A percentile compares a stretch with the other conserved stretches of the same genome.
Evolutionary conservation across 257 asterid genomes (phyloP).

Genomic region (Petrea volubilis): DNA sequence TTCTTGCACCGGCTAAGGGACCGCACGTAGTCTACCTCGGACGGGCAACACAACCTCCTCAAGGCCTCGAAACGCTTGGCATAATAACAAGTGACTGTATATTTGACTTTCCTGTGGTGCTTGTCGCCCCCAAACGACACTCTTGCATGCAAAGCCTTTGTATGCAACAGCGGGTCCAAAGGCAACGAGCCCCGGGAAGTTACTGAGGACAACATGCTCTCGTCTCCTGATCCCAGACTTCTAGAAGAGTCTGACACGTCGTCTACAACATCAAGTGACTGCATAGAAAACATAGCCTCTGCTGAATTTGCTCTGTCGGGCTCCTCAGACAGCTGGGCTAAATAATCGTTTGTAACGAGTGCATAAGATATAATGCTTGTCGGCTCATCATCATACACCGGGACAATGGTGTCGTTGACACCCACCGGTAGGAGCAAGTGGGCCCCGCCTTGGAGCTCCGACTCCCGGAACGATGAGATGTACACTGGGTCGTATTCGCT

Average conservation of each 20-base stretch:
- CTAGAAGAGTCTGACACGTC: constrained; percentile 65
- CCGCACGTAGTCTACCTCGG: constrained; percentile 74
- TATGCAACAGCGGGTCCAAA: constrained; percentile 60
- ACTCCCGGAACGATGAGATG: constrained; percentile 66
- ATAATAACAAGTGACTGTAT: constrained; percentile 73
- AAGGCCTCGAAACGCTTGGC: constrained; percentile 87
- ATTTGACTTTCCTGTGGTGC: constrained; percentile 72
- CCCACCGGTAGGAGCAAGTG: constrained; percentile 72
- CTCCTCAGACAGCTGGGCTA: constrained; percentile 61
- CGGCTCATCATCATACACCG: constrained; percentile 96
- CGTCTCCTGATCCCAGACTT: constrained; percentile 72
- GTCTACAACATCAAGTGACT: constrained; percentile 55
- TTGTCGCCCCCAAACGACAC: constrained; percentile 72
- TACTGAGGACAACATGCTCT: constrained; percentile 49
- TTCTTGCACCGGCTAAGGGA: constrained; percentile 95
- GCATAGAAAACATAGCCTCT: constrained; percentile 41
- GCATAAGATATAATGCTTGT: constrained; percentile 86
- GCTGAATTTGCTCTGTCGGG: constrained; percentile 50
- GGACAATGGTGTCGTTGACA: constrained; percentile 66
- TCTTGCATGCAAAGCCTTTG: constrained; percentile 67
- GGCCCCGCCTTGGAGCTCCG: constrained; percentile 70
- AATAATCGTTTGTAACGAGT: constrained; percentile 62
- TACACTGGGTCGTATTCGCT: constrained; percentile 65
- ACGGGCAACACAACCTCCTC: constrained; percentile 85
- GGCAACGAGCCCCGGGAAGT: constrained; percentile 57